Conservation (phyloP, 108 stramenopile genomes). For the Pseudonitzschia pungens region DNA sequence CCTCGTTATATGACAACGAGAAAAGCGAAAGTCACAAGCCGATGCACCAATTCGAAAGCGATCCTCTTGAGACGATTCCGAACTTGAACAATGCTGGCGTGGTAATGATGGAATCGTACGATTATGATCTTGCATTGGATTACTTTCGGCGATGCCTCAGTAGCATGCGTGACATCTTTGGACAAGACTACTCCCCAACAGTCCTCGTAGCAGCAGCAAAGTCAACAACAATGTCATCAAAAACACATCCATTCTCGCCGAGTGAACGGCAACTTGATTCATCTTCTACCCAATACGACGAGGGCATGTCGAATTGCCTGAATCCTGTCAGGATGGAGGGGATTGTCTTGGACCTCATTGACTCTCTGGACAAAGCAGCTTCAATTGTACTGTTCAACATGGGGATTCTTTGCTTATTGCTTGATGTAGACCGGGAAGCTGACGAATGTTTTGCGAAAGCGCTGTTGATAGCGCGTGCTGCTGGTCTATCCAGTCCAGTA, state of each 20-base stretch:
- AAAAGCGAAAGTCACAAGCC: background rate
- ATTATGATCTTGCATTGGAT: conserved; percentile 19
- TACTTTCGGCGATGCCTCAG: conserved; percentile 22
- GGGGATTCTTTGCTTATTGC: conserved; percentile 39
- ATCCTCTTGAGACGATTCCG: conserved; percentile 28
- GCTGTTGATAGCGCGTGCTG: conserved; percentile 17
- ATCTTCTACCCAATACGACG: conserved; percentile 50
- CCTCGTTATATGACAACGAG: background rate
- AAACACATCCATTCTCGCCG: background rate
- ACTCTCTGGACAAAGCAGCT: conserved; percentile 23
- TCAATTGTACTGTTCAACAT: conserved; percentile 55
- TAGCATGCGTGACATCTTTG: conserved; percentile 7
- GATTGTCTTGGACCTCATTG: conserved; percentile 15
- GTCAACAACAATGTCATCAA: conserved; percentile 8
- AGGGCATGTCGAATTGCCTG: conserved; percentile 54
- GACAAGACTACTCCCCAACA: background rate
- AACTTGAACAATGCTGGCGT: conserved; percentile 43
- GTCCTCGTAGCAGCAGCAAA: background rate
- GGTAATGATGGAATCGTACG: conserved; percentile 14
- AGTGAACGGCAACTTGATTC: conserved; percentile 35
- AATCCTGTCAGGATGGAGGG: conserved; percentile 40
- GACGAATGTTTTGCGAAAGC: conserved; percentile 35
- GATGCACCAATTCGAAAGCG: background rate
- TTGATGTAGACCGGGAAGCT: conserved; percentile 35
- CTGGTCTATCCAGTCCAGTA: conserved; percentile 9